These are phyloP conservation scores for Linanthus parryae DNA, from an alignment of 148 eudicot genomes.

Conservation along the genomic window DNA sequence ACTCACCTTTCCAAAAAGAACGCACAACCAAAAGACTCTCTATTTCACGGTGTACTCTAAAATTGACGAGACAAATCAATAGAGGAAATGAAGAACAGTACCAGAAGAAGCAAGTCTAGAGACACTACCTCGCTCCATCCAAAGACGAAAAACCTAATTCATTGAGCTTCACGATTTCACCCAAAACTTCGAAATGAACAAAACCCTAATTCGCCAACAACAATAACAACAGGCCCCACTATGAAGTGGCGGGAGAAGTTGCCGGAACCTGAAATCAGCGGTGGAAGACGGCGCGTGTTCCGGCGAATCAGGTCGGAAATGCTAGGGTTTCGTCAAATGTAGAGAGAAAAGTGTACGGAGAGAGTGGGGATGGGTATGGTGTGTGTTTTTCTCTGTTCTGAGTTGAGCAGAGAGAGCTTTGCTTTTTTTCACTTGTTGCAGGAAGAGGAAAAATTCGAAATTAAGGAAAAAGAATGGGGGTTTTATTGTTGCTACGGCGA, in stretches of 20 bases:
- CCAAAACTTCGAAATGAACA: background rate
- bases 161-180: slow-evolving; percentile 9
- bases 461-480: no score
- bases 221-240: background rate
- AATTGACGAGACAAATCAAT: background rate
- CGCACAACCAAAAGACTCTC: background rate
- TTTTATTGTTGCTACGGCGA: no score
- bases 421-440: no score
- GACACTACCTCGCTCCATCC: slow-evolving; percentile 96
- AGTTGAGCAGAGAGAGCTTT: no score
- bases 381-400: no score
- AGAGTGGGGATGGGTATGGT: background rate
- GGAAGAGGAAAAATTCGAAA: no score
- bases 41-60: background rate
- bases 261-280: background rate
- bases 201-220: slow-evolving; percentile 23
- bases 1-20: slow-evolving; percentile 6
- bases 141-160: slow-evolving; percentile 71
- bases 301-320: slow-evolving; percentile 1
- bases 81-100: slow-evolving; percentile 47
- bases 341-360: background rate
- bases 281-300: background rate
- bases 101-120: slow-evolving; percentile 66
- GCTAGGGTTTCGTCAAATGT: background rate
- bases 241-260: background rate